A percentile compares a stretch with the other conserved stretches of the same genome.
Evolutionary conservation across 768 basidiomycete species (phyloP).

Genomic region (Russula sp.): DNA sequence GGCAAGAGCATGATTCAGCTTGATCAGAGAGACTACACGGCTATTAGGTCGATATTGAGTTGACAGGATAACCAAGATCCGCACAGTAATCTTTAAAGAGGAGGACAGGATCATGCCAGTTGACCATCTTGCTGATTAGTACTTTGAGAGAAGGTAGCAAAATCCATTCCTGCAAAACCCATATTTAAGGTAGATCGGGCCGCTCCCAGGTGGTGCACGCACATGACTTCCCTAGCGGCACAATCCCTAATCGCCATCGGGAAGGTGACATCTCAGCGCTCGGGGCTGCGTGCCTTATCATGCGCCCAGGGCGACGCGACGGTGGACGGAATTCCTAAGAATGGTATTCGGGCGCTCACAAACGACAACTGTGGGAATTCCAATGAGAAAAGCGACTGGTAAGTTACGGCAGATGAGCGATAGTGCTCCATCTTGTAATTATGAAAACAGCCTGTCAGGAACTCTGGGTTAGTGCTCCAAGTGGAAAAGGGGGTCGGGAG

Average conservation of each 20-base stretch:
- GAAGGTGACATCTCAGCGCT: neutral
- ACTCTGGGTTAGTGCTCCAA: too few species aligned
- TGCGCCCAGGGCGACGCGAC: too few species aligned
- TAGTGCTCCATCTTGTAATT: neutral
- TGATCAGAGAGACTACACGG: neutral
- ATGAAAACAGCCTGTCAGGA: too few species aligned
- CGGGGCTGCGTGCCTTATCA: neutral
- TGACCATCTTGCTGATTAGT: constrained; percentile 1
- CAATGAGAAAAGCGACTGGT: neutral
- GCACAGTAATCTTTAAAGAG: neutral
- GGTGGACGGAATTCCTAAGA: neutral
- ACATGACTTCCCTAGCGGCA: neutral
- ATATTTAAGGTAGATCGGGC: constrained; percentile 2
- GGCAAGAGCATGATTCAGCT: neutral
- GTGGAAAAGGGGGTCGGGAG: too few species aligned
- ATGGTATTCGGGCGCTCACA: neutral
- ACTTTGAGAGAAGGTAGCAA: neutral
- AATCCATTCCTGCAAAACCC: neutral
- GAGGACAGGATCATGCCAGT: constrained; percentile 7
- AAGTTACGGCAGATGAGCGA: too few species aligned
- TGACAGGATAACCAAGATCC: neutral
- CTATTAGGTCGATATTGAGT: neutral
- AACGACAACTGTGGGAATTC: neutral
- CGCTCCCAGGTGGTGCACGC: neutral
- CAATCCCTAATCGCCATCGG: neutral